These are phyloP conservation scores for Kodamaea alishanica DNA, from an alignment of 1,139 yeast genomes.

Conservation along the genomic window DNA sequence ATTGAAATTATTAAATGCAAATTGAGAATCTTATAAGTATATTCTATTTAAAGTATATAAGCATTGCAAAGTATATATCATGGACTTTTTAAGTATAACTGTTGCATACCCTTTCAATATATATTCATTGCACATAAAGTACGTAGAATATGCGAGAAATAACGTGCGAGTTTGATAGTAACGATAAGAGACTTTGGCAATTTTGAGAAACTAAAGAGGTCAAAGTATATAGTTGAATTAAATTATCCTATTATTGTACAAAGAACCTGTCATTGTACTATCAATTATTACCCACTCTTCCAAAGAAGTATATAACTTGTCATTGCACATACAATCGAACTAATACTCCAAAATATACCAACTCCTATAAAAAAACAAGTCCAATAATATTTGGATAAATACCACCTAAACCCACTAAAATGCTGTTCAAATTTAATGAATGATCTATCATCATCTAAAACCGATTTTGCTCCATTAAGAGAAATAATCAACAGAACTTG, in stretches of 20 bases:
- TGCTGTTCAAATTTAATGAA: conserved; percentile 11
- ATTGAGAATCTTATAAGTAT: conserved; percentile 11
- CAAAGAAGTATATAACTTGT: conserved; percentile 22
- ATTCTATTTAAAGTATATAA: background rate
- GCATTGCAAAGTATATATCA: no score
- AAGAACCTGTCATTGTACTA: no score
- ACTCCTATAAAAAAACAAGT: conserved; percentile 51
- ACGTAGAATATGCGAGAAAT: no score
- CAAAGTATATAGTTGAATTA: no score
- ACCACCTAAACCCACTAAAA: conserved; percentile 50
- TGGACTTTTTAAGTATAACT: no score
- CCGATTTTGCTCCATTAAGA: background rate
- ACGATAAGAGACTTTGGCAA: no score
- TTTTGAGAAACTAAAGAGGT: no score
- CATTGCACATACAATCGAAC: conserved; percentile 28
- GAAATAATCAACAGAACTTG: conserved; percentile 2
- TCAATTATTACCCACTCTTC: conserved; percentile 1
- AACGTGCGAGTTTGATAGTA: no score
- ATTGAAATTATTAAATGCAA: conserved; percentile 39
- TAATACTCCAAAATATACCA: conserved; percentile 43
- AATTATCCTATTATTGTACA: no score
- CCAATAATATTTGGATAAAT: conserved; percentile 48
- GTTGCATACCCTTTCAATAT: no score
- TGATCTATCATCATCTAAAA: conserved; percentile 10
- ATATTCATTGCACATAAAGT: no score